Evolutionary conservation across 148 eudicot species (phyloP).

Genomic region (Rhododendron molle): DNA sequence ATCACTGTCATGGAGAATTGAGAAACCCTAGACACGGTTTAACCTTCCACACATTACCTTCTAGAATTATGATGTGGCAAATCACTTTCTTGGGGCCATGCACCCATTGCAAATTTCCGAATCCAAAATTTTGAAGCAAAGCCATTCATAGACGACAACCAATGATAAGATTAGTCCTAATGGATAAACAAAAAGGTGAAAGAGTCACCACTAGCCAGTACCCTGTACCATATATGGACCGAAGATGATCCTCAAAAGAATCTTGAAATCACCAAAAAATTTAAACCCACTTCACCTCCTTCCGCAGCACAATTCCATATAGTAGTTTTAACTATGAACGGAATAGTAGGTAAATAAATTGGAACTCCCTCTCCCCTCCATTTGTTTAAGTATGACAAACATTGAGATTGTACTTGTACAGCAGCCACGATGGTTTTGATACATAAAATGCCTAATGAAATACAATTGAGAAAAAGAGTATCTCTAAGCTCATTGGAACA

Average conservation of each 20-base stretch:
- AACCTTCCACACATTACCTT: neutral
- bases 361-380: neutral
- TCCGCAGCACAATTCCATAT: neutral
- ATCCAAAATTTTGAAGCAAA: neutral
- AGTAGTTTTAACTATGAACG: neutral
- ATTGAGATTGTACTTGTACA: neutral
- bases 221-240: neutral
- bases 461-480: neutral
- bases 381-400: neutral
- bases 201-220: neutral
- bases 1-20: neutral
- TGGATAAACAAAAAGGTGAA: neutral
- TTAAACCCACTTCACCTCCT: neutral
- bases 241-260: neutral
- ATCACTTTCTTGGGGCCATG: neutral
- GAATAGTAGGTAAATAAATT: neutral
- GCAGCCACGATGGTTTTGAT: neutral
- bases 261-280: neutral
- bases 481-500: neutral
- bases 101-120: neutral
- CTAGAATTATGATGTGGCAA: neutral
- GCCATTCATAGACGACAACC: neutral
- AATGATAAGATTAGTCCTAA: too few species aligned
- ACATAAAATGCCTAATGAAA: neutral
- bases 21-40: neutral